phyloP scores from a whole-genome alignment of 2,329 filamentous ascomycete species.

The Colletotrichum chlorophyti region DNA sequence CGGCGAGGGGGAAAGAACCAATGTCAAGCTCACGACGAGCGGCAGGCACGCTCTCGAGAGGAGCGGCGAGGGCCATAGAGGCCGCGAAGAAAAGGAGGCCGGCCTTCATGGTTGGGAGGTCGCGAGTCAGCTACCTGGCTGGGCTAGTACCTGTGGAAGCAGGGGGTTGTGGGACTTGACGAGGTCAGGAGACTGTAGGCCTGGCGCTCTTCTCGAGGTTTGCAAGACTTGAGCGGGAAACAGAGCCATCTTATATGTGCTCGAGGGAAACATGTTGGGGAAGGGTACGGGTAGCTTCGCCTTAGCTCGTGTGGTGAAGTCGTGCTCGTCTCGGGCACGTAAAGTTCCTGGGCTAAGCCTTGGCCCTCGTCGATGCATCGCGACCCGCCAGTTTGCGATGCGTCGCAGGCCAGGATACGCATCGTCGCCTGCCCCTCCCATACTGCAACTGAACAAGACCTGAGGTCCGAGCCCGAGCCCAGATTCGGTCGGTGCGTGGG shows the following conservation, averaged over 20 bases:
- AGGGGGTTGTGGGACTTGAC: neutral
- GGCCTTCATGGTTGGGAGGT: slow-evolving; percentile 22
- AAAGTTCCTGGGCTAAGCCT: slow-evolving; percentile 2
- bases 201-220: slow-evolving; percentile 5
- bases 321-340: neutral
- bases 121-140: neutral
- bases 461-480: neutral
- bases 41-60: slow-evolving; percentile 8
- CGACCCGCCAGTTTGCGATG: slow-evolving; percentile 2
- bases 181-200: slow-evolving; percentile 12
- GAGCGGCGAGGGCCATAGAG: slow-evolving; percentile 18
- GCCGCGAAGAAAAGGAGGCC: slow-evolving; percentile 20
- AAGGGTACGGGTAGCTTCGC: neutral
- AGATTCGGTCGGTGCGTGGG: neutral
- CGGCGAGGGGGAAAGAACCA: slow-evolving; percentile 18
- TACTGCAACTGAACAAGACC: neutral
- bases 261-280: neutral
- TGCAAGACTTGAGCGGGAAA: neutral
- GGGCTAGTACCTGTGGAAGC: neutral
- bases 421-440: neutral
- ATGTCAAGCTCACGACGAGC: slow-evolving; percentile 5
- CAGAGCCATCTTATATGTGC: slow-evolving; percentile 7
- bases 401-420: slow-evolving; percentile 5
- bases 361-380: slow-evolving; percentile 2
- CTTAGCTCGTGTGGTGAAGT: neutral